These are phyloP conservation scores for Dactylonectria estremocensis DNA, from an alignment of 2,329 filamentous ascomycete species.

Conservation along the genomic window DNA sequence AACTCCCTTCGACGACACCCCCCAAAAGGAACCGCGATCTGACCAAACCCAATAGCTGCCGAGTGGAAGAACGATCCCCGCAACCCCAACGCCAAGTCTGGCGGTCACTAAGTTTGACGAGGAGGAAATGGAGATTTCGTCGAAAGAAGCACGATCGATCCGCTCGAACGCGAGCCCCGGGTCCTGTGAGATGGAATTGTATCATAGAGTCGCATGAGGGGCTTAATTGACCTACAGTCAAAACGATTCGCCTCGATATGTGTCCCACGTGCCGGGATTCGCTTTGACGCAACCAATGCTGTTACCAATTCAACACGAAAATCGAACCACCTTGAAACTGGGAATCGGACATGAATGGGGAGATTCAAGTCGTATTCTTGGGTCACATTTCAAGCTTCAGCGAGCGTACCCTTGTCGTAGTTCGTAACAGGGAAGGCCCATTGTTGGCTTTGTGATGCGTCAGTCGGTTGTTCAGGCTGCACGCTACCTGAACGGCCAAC, in stretches of 20 bases:
- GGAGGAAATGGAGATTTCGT: conserved; percentile 43
- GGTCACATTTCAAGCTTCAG: background rate
- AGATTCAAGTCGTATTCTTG: background rate
- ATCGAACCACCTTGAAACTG: conserved; percentile 16
- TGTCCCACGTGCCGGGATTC: conserved; percentile 16
- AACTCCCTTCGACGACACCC: conserved; percentile 19
- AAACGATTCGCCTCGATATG: conserved; percentile 38
- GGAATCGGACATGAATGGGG: conserved; percentile 1
- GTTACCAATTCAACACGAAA: conserved; percentile 9
- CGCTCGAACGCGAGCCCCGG: conserved; percentile 43
- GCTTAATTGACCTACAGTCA: conserved; percentile 53
- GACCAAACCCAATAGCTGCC: conserved; percentile 72
- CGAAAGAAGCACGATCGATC: conserved; percentile 48
- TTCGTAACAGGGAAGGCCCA: background rate
- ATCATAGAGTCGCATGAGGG: conserved; percentile 59
- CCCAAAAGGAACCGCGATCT: conserved; percentile 34
- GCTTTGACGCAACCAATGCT: conserved; percentile 6
- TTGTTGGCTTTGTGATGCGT: background rate
- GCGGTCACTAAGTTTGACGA: conserved; percentile 59
- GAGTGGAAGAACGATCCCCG: conserved; percentile 98
- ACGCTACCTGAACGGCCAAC: background rate
- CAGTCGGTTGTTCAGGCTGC: background rate
- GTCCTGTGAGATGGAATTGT: conserved; percentile 55
- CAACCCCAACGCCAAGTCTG: conserved; percentile 76
- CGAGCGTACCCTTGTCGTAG: background rate